Conservation (phyloP, 2,329 filamentous ascomycete genomes). For the Claviceps africana region DNA sequence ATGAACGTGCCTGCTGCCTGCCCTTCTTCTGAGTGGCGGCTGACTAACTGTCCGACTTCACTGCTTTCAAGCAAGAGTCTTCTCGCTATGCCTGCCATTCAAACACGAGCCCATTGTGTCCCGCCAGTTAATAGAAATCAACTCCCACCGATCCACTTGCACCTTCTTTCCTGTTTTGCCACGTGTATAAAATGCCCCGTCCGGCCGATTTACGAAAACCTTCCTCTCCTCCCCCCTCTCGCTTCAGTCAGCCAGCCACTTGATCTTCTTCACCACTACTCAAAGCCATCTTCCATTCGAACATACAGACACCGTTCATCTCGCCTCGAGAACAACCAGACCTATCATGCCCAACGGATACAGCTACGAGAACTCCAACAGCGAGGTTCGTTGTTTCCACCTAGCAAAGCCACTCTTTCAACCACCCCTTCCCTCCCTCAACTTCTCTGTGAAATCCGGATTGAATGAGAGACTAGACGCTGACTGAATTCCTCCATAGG, state of each 20-base stretch:
- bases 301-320: neutral
- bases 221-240: neutral
- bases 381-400: slow-evolving; percentile 30
- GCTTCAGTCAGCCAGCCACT: neutral
- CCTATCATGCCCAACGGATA: slow-evolving; percentile 16
- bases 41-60: no score
- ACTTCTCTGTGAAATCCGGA: neutral
- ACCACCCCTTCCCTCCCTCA: neutral
- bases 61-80: no score
- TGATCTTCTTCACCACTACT: neutral
- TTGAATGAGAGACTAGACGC: neutral
- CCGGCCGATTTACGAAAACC: no score
- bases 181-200: neutral
- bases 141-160: neutral
- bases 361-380: slow-evolving; percentile 39
- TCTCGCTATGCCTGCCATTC: no score
- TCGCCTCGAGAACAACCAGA: neutral
- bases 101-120: neutral
- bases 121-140: neutral
- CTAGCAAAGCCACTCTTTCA: neutral
- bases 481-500: slow-evolving; percentile 25
- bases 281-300: neutral
- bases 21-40: no score
- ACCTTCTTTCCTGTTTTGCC: neutral
- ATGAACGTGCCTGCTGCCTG: no score